Evolutionary conservation across 2,329 filamentous ascomycete genomes (phyloP), one percentile per base, ranked within the genome.

Genomic region (Penicillium decumbens): DNA sequence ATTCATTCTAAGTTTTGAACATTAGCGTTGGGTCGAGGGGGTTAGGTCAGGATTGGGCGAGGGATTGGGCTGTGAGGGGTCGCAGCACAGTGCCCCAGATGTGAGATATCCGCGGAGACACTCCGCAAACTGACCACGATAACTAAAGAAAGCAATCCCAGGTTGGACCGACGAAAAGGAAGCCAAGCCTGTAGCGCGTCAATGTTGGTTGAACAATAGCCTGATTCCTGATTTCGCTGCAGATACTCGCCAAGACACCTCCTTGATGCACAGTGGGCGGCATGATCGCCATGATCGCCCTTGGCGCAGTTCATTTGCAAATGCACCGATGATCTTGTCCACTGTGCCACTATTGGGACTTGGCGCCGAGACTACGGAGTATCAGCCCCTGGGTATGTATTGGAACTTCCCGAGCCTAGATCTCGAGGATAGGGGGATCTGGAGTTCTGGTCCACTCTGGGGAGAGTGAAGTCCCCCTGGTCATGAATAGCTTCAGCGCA

Each of bases 281-380:
- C n/a, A 39, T 50, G 54, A 57, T 57, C 54, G 47, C 40, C 52
- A 46, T 55, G 54, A 57, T 57, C 54, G 54, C 52, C 54, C 54
- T 57, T 57, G 54, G 54, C 54, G 33, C 43, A 37, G 44, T 43
- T 20, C 29, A 47, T 57, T 50, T 51, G 18, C 42, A 55, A 55
- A 51, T 32, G 47, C 25, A 44, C 42, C 28, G 47, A 12, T 18
- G 20, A 12, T 12, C 8, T 8, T 4, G 12, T 9, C 38, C 20
- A 20, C 37, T 37, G 25, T 15, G 18, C 28, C 27, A 28, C 38
- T 23, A 40, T 40, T 15, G 23, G 23, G 24, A 25, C 38, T 40
- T 40, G 38, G 38, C 38, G 38, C 38, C 12, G 23, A 40, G 38
- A n/a, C 15, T 18, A 23, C 20, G 20, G 20, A 23, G 20, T 23